Conservation (phyloP, 1,284 basidiomycete species). For the Sporisorium scitamineum region DNA sequence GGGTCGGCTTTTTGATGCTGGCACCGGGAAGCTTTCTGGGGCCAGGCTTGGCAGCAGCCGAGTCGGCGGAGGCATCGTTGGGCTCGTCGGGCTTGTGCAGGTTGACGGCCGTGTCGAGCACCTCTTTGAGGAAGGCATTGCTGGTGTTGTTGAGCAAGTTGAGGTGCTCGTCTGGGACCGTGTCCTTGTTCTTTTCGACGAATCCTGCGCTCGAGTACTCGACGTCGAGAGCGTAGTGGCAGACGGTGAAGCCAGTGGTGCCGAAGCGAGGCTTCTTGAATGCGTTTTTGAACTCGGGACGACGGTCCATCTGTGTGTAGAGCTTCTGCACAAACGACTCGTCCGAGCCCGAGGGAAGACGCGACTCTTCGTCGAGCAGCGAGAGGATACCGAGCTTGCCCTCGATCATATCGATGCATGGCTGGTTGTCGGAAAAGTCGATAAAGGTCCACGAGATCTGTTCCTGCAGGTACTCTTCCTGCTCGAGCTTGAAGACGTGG, state of each 20-base stretch:
- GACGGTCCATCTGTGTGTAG: conserved; percentile 81
- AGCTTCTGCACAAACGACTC: conserved; percentile 93
- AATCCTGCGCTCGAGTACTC: conserved; percentile 99
- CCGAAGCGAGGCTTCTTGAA: conserved; percentile 99
- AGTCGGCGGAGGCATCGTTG: conserved; percentile 21
- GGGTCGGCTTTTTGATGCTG: conserved; percentile 87
- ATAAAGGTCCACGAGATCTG: conserved; percentile 99
- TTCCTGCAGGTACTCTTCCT: conserved; percentile 98
- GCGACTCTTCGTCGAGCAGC: conserved; percentile 96
- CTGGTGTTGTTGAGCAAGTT: conserved; percentile 83
- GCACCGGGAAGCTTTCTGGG: conserved; percentile 72
- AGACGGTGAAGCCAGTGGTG: conserved; percentile 95
- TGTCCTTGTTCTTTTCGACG: conserved; percentile 98
- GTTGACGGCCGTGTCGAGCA: conserved; percentile 76
- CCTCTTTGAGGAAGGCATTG: conserved; percentile 93
- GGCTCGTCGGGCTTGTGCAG: conserved; percentile 52
- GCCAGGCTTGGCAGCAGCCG: conserved; percentile 40
- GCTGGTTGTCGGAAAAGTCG: conserved; percentile 97
- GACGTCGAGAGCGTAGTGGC: conserved; percentile 97
- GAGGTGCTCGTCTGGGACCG: conserved; percentile 98
- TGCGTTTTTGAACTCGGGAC: conserved; percentile 85
- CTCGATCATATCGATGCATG: conserved; percentile 98
- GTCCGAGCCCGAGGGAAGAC: conserved; percentile 93
- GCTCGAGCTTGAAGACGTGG: conserved; percentile 79
- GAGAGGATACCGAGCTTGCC: conserved; percentile 95